Evolutionary conservation across 2,329 filamentous ascomycete species (phyloP).

Genomic region (Claviceps sp.): DNA sequence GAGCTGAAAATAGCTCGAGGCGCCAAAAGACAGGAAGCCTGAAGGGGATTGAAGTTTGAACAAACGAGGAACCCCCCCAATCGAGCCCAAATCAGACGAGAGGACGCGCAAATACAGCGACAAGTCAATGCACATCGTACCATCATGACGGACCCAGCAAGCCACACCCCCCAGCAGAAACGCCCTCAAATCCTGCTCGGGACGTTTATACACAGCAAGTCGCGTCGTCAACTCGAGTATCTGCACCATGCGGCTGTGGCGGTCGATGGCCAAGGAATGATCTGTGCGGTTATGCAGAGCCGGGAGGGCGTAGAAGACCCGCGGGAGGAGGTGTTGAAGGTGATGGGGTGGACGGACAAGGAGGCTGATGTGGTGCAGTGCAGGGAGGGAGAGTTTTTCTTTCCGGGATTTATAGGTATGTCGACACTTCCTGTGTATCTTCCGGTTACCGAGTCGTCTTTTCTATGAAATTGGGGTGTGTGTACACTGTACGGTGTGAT

Average conservation of each 20-base stretch:
- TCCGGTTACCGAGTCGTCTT: too few relatives aligned
- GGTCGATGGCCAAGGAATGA: slow-evolving; percentile 36
- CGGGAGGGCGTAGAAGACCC: slow-evolving; percentile 18
- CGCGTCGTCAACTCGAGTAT: slow-evolving; percentile 34
- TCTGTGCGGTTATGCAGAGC: slow-evolving; percentile 32
- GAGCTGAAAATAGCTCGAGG: too few relatives aligned
- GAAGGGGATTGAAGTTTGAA: too few relatives aligned
- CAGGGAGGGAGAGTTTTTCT: slow-evolving; percentile 55
- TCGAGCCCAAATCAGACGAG: background rate
- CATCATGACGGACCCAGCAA: slow-evolving; percentile 2
- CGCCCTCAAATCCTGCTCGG: slow-evolving; percentile 37
- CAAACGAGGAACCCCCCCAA: background rate
- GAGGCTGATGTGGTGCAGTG: slow-evolving; percentile 24
- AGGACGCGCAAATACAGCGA: background rate
- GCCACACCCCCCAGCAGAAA: slow-evolving; percentile 7
- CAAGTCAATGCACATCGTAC: background rate
- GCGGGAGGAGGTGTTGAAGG: slow-evolving; percentile 21
- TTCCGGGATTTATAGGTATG: slow-evolving; percentile 68
- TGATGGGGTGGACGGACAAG: slow-evolving; percentile 30
- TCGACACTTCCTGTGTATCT: slow-evolving; percentile 1
- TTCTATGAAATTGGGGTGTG: too few relatives aligned
- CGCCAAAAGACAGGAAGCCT: too few relatives aligned
- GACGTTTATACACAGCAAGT: slow-evolving; percentile 41
- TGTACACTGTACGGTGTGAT: too few relatives aligned
- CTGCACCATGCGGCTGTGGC: slow-evolving; percentile 36